These are phyloP conservation scores for Medicago lupulina DNA, from an alignment of 306 rosid species.

Conservation along the genomic window DNA sequence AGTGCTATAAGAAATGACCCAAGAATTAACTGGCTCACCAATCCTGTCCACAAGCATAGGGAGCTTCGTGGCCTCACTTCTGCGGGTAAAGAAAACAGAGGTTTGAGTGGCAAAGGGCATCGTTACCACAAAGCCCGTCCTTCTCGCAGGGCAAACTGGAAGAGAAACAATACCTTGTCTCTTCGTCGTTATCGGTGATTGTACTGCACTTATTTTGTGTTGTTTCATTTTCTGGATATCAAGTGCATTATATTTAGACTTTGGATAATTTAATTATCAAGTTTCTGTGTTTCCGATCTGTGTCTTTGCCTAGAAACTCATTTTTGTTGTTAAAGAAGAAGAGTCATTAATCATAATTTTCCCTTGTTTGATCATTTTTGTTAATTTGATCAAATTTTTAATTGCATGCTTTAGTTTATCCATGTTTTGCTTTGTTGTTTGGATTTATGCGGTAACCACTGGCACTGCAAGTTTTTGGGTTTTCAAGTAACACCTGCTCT, in stretches of 20 bases:
- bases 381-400: background rate
- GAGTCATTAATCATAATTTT: background rate
- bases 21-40: constrained; percentile 83
- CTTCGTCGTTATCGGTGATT: constrained; percentile 81
- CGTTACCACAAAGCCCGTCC: constrained; percentile 70
- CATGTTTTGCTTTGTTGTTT: too few species aligned
- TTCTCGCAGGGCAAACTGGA: constrained; percentile 93
- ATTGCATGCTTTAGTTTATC: background rate
- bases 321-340: background rate
- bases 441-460: too few species aligned
- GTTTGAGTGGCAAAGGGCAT: constrained; percentile 83
- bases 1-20: constrained; percentile 80
- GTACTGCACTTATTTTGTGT: background rate
- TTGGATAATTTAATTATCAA: background rate
- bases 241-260: constrained; percentile 31
- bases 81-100: constrained; percentile 84
- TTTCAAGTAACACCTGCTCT: too few species aligned
- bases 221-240: constrained; percentile 31
- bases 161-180: constrained; percentile 88
- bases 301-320: background rate
- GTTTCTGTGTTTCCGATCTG: background rate
- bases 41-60: constrained; percentile 87
- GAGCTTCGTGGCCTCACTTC: constrained; percentile 88
- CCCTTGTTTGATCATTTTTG: background rate
- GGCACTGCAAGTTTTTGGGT: too few species aligned